These are phyloP conservation scores for Candida xyloterini DNA, from an alignment of 805 yeast genomes.

Conservation along the genomic window DNA sequence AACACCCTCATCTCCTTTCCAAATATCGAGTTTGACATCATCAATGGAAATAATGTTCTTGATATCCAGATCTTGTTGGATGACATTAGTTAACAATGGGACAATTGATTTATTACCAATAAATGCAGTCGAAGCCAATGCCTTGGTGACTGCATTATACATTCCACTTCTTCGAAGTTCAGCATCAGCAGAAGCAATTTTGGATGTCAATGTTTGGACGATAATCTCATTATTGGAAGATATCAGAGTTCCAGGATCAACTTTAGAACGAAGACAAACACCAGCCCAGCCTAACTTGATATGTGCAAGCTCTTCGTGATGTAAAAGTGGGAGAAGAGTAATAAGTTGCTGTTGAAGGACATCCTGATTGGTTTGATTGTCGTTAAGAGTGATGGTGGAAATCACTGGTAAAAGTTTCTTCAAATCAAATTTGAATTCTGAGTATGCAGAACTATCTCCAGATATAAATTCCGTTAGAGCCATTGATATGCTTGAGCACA, in stretches of 20 bases:
- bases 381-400: slow-evolving; percentile 35
- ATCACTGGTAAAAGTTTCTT: slow-evolving; percentile 36
- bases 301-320: slow-evolving; percentile 37
- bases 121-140: slow-evolving; percentile 51
- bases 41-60: slow-evolving; percentile 39
- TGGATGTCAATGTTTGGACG: slow-evolving; percentile 22
- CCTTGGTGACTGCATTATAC: slow-evolving; percentile 49
- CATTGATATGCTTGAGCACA: slow-evolving; percentile 43
- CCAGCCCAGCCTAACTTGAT: slow-evolving; percentile 72
- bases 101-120: slow-evolving; percentile 56
- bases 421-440: slow-evolving; percentile 24
- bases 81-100: slow-evolving; percentile 44
- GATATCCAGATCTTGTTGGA: slow-evolving; percentile 42
- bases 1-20: slow-evolving; percentile 67
- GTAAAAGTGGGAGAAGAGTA: slow-evolving; percentile 42
- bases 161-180: slow-evolving; percentile 40
- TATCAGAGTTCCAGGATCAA: slow-evolving; percentile 66
- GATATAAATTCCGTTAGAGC: slow-evolving; percentile 37
- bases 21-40: slow-evolving; percentile 54
- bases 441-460: slow-evolving; percentile 16
- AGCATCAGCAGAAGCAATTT: slow-evolving; percentile 15
- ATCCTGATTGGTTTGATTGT: slow-evolving; percentile 20
- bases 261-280: slow-evolving; percentile 52
- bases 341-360: slow-evolving; percentile 35
- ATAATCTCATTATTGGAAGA: slow-evolving; percentile 23